Conservation (phyloP, 2,329 filamentous ascomycete genomes). For the Trichoderma citrinoviride region DNA sequence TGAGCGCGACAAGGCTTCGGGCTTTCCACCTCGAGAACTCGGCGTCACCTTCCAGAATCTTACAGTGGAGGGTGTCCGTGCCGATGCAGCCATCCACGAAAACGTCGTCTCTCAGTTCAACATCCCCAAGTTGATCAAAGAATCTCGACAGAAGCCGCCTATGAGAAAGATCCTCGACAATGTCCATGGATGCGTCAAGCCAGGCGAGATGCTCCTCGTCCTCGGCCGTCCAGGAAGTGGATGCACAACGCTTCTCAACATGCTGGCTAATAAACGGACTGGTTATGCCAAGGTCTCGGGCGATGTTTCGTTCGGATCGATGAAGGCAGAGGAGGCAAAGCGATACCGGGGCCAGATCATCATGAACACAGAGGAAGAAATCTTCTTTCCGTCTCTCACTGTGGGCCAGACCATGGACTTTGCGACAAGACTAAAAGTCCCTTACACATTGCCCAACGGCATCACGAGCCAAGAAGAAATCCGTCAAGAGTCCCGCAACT, state of each 20-base stretch:
- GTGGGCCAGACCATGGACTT: constrained; percentile 71
- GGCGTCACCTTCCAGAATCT: constrained; percentile 65
- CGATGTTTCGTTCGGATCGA: constrained; percentile 55
- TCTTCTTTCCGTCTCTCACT: constrained; percentile 65
- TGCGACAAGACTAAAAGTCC: constrained; percentile 60
- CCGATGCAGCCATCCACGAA: constrained; percentile 64
- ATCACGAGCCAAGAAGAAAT: constrained; percentile 43
- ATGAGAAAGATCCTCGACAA: constrained; percentile 63
- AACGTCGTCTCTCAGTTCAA: constrained; percentile 61
- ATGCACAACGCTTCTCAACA: constrained; percentile 69
- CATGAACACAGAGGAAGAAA: constrained; percentile 68
- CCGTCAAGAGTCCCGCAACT: constrained; percentile 48
- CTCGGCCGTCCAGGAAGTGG: constrained; percentile 66
- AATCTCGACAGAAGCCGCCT: constrained; percentile 54
- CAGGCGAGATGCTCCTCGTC: constrained; percentile 70
- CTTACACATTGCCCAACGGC: constrained; percentile 46
- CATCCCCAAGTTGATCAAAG: constrained; percentile 51
- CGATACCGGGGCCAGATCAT: constrained; percentile 58
- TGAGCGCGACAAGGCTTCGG: constrained; percentile 44
- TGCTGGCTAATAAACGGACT: constrained; percentile 61
- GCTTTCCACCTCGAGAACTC: constrained; percentile 49
- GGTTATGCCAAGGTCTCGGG: constrained; percentile 60
- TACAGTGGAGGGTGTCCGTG: constrained; percentile 59
- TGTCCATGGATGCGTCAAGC: constrained; percentile 66
- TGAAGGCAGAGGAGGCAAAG: constrained; percentile 47